Base-by-base conservation (phyloP, 202 grass and related monocot genomes). In the Elaeis oleifera region DNA sequence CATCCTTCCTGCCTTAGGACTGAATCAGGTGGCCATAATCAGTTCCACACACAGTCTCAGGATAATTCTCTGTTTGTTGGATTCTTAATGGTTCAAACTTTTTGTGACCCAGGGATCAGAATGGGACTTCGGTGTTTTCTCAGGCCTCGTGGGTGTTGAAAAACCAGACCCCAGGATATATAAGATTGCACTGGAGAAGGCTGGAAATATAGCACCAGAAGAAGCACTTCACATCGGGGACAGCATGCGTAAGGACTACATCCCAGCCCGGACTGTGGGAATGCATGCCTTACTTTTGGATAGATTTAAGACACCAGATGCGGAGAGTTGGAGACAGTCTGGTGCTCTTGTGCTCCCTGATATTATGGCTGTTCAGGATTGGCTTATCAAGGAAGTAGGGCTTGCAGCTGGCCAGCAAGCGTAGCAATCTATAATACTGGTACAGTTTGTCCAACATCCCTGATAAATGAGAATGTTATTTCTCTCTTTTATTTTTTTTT, bases 121-220 rank as follows among this genome's bases (percentile, higher is more conserved):
- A 63, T 96, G 87, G 92, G 92, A 96, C 50, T 91, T 96, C 48
- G 87, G 87, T 39, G 84, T 91, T 60, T 96, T 96, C 84, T 91
- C 87, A 14, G 87, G 91, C 18, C 17, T 90, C 5, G 76, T 26
- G 3, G 91, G 91, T n/a, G 60, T 96, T 0, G 87, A 96, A 77
- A 96, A 96, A 44, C 92, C 92, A 1, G 81, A 96, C 67, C 61
- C 56, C 9, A 79, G 68, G 70, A 85, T 91, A 32, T 97, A 91
- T 53, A 54, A 97, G 70, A 77, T 57, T 22, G 87, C 92, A 27
- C 71, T 96, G 61, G 77, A 79, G 50, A 75, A 69, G 58, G 92
- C 87, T 1, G 81, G 84, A 15, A 53, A 54, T 25, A 60, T 97
- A 1, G 51, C 76, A 13, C 79, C 87, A 22, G 76, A 71, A n/a